Evolutionary conservation across 2,329 filamentous ascomycete species (phyloP).

Genomic region (Apiospora rasikravindrae): DNA sequence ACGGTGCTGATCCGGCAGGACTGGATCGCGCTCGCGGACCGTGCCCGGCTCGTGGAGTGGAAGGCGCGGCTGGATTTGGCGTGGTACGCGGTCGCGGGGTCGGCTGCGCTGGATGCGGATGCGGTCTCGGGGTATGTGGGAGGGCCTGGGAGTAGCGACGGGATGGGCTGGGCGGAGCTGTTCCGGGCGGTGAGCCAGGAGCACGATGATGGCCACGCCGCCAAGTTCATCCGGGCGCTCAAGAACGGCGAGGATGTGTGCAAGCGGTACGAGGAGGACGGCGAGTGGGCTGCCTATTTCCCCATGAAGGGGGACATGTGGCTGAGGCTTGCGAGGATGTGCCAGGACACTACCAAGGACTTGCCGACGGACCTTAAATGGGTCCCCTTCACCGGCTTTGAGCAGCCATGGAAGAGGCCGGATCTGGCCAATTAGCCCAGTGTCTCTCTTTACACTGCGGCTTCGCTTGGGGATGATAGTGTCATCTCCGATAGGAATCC

Average conservation of each 20-base stretch:
- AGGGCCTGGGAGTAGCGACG: slow-evolving; percentile 25
- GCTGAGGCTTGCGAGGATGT: slow-evolving; percentile 31
- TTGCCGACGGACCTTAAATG: slow-evolving; percentile 25
- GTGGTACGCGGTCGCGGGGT: slow-evolving; percentile 65
- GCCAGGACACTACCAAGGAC: slow-evolving; percentile 28
- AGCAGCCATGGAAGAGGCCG: slow-evolving; percentile 21
- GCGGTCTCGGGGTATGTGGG: slow-evolving; percentile 28
- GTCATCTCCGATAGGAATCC: no score
- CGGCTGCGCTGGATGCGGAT: slow-evolving; percentile 43
- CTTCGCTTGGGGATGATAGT: no score
- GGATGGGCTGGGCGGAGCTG: slow-evolving; percentile 34
- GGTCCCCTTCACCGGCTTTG: slow-evolving; percentile 26
- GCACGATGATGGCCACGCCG: slow-evolving; percentile 43
- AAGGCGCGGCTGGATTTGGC: slow-evolving; percentile 67
- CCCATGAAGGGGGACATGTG: slow-evolving; percentile 34
- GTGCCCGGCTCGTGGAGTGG: slow-evolving; percentile 67
- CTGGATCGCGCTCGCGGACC: slow-evolving; percentile 44
- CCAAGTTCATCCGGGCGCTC: slow-evolving; percentile 41
- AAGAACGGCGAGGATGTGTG: slow-evolving; percentile 37
- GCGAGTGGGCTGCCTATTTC: slow-evolving; percentile 23
- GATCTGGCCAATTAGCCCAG: neutral
- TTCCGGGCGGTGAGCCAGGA: slow-evolving; percentile 30
- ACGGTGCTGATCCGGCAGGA: slow-evolving; percentile 34
- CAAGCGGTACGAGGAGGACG: slow-evolving; percentile 26
- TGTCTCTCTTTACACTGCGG: neutral